Base-by-base conservation (phyloP, 2,329 filamentous ascomycete genomes). In the Aaosphaeria arxii region DNA sequence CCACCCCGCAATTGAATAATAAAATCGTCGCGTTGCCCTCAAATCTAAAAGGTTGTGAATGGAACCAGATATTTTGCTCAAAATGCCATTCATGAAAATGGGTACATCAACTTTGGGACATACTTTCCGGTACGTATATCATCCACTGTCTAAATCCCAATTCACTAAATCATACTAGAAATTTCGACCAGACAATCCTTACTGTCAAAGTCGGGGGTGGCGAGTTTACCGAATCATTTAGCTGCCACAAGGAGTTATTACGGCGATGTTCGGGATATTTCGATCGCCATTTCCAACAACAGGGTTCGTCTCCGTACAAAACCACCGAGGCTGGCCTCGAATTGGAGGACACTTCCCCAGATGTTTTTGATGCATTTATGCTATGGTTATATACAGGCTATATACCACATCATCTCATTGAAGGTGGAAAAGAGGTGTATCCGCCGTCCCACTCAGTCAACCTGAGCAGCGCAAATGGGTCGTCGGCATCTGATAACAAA, bases 311-410 rank as follows among this genome's bases (percentile, higher is more conserved):
- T n/a, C 65, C 65, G 0, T 67, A 69, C 52, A 64, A 62, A 39
- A 63, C 49, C 36, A 55, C 55, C 28, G 59, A 54, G 5, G 45
- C 59, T 4, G 56, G 52, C 11, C 51, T 69, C 9, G 65, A 67
- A 44, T 59, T 69, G 6, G 58, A 65, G 6, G 63, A 67, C 32
- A 64, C 62, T 4, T 62, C 53, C 41, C 62, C 65, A n/a, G 65
- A 69, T 45, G 64, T 67, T n/a, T 69, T 69, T 42, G 65, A 69
- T 49, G 61, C 63, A 6, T 69, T 69, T 46, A 66, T 69, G 64
- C 54, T 69, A 46, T 69, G 65, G 65, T 49, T 69, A n/a, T 66
- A 68, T 46, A 69, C 65, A 5, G 65, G 65, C 6, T 62, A 63
- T 43, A 66, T 69, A 24, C 65, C 65, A 5, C 65, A 69, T 28